A percentile compares a stretch with the other conserved stretches of the same genome.
phyloP scores from a whole-genome alignment of 176 grass and related monocot species.

The Carex myosuroides region DNA sequence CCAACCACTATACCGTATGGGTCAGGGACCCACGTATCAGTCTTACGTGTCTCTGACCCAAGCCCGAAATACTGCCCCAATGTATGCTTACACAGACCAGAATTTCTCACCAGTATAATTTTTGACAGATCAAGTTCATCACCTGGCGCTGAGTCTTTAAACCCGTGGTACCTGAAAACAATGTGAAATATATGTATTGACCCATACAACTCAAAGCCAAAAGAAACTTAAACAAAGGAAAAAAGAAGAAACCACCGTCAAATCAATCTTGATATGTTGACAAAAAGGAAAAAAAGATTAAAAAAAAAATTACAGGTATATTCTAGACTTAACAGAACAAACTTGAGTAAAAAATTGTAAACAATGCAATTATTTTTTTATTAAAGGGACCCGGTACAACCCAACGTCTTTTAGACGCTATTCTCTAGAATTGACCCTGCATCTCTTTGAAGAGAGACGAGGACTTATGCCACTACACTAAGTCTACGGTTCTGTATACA shows the following conservation, averaged over 20 bases:
- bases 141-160: not conserved
- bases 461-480: no score
- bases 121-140: not conserved
- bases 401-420: no score
- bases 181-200: constrained; percentile 8
- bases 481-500: not conserved
- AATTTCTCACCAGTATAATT: constrained; percentile 26
- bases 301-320: not conserved
- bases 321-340: not conserved
- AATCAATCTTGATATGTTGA: not conserved
- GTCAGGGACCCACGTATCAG: constrained; percentile 72
- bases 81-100: constrained; percentile 45
- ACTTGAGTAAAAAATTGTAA: not conserved
- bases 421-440: no score
- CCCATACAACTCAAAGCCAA: not conserved
- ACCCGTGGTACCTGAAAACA: constrained; percentile 31
- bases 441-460: no score
- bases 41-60: constrained; percentile 80
- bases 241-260: not conserved
- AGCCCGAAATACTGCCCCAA: constrained; percentile 69
- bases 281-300: not conserved
- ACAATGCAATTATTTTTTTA: not conserved
- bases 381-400: no score
- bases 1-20: constrained; percentile 78
- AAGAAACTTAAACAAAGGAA: not conserved